These are phyloP conservation scores for Mitragyna speciosa DNA, from an alignment of 257 asterid species.

Conservation along the genomic window DNA sequence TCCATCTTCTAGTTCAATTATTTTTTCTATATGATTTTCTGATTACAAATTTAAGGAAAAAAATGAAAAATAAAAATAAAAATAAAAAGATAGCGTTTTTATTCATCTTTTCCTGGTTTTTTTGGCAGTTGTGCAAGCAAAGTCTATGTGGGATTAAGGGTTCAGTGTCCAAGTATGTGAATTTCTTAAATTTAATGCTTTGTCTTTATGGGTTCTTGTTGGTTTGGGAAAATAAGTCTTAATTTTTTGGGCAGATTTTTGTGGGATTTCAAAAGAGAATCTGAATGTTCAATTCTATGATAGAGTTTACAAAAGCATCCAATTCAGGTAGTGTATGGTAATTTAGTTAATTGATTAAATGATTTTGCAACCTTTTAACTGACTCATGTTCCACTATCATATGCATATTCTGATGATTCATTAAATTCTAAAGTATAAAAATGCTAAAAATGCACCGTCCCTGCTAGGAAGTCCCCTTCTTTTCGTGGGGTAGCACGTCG, in stretches of 20 bases:
- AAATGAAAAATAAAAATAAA: neutral
- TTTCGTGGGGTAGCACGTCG: neutral
- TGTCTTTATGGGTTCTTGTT: neutral
- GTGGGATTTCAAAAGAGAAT: slow-evolving; percentile 50
- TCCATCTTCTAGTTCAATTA: neutral
- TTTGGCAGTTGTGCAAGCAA: slow-evolving; percentile 61
- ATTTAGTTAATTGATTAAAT: neutral
- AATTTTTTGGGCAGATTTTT: slow-evolving; percentile 47
- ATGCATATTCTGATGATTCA: neutral
- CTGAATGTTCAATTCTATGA: slow-evolving; percentile 63
- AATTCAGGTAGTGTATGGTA: slow-evolving; percentile 51
- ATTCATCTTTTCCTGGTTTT: slow-evolving; percentile 1
- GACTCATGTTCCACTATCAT: neutral
- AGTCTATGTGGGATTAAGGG: slow-evolving; percentile 60
- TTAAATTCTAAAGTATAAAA: neutral
- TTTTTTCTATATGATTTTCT: neutral
- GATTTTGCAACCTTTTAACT: neutral
- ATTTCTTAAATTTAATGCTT: neutral
- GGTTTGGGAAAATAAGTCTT: neutral
- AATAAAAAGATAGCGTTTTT: neutral
- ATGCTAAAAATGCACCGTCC: neutral
- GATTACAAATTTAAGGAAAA: neutral
- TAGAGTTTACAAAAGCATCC: slow-evolving; percentile 61
- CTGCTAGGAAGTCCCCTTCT: neutral
- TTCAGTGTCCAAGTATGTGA: slow-evolving; percentile 68